phyloP scores from a whole-genome alignment of 139 green algal species.

The Volvox africanus region DNA sequence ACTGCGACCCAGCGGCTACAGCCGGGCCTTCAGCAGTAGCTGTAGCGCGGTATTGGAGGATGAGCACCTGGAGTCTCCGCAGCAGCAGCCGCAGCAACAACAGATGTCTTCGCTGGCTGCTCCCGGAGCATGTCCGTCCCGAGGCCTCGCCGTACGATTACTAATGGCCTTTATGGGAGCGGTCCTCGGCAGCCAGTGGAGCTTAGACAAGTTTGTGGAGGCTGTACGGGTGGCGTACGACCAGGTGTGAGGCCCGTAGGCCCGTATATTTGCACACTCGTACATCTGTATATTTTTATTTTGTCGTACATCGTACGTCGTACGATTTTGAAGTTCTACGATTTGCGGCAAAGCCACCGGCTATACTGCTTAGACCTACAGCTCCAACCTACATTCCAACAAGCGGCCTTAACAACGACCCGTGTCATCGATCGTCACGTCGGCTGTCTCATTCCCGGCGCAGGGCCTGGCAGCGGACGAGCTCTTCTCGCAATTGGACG shows the following conservation, averaged over 20 bases:
- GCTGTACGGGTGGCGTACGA: constrained; percentile 40
- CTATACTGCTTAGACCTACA: too few relatives aligned
- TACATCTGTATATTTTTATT: too few relatives aligned
- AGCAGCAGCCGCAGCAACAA: neutral
- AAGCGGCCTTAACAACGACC: too few relatives aligned
- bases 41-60: constrained; percentile 3
- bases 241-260: neutral
- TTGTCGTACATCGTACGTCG: too few relatives aligned
- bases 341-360: too few relatives aligned
- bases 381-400: too few relatives aligned
- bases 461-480: constrained; percentile 61
- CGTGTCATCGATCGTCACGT: too few relatives aligned
- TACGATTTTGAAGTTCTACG: too few relatives aligned
- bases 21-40: constrained; percentile 19
- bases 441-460: neutral
- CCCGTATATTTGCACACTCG: too few relatives aligned
- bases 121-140: constrained; percentile 1
- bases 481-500: constrained; percentile 59
- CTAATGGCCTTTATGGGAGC: constrained; percentile 80
- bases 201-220: constrained; percentile 67
- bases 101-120: neutral
- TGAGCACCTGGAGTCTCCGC: neutral
- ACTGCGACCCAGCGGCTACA: constrained; percentile 45
- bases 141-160: constrained; percentile 66
- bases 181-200: constrained; percentile 57